Conservation (phyloP, 768 basidiomycete species). For the Tricholoma flavovirens region DNA sequence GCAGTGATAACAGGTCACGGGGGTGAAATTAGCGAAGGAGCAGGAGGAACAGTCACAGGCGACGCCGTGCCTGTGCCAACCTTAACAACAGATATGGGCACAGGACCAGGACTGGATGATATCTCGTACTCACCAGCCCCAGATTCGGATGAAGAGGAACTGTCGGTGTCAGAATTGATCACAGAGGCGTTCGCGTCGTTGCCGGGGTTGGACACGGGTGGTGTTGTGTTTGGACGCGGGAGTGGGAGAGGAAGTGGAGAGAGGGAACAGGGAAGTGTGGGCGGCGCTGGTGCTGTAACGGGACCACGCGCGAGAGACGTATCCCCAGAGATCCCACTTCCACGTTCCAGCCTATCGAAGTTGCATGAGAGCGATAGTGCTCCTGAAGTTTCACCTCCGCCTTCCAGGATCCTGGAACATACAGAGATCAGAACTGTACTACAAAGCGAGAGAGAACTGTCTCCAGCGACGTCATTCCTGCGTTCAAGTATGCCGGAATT, state of each 20-base stretch:
- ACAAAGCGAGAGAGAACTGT: neutral
- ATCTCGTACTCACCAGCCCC: neutral
- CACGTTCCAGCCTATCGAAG: neutral
- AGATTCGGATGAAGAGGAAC: constrained; percentile 6
- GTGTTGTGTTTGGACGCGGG: no score
- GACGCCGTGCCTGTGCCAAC: no score
- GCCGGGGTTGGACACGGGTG: neutral
- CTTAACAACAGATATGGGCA: no score
- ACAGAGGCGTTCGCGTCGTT: constrained; percentile 3
- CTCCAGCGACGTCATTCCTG: neutral
- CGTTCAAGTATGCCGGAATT: neutral
- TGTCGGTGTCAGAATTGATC: constrained; percentile 7
- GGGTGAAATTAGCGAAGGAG: no score
- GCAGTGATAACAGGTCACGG: no score
- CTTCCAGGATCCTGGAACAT: no score
- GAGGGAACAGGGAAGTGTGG: neutral
- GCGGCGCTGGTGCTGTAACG: neutral
- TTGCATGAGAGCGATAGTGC: neutral
- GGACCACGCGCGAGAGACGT: neutral
- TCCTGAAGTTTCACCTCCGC: neutral
- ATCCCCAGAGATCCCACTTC: neutral
- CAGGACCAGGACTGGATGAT: neutral
- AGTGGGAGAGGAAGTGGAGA: neutral
- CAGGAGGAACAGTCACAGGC: neutral
- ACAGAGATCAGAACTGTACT: neutral